Conservation (phyloP, 495 filamentous ascomycete genomes). For the Aspergillus conjunctus region DNA sequence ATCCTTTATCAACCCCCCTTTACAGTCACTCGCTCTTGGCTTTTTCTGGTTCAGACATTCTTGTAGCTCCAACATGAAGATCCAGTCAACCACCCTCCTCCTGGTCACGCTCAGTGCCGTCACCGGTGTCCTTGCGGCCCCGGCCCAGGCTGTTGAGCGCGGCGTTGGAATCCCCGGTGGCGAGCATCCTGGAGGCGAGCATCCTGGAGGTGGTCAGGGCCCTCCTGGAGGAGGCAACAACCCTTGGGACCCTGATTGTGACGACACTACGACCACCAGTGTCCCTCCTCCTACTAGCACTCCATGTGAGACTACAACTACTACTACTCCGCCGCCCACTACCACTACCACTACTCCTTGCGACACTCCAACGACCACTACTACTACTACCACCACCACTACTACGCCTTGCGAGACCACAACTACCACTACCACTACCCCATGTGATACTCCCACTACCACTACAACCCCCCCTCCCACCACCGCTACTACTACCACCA, state of each 20-base stretch:
- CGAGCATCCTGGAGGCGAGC: conserved; percentile 2
- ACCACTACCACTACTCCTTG: not conserved
- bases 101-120: conserved; percentile 16
- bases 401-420: not conserved
- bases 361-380: not conserved
- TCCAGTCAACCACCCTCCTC: conserved; percentile 10
- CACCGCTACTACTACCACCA: not conserved
- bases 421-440: conserved; percentile 3
- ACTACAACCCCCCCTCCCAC: not conserved
- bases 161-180: not conserved
- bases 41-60: conserved; percentile 9
- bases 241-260: conserved; percentile 3
- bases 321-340: not conserved
- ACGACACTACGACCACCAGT: conserved; percentile 2
- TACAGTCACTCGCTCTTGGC: conserved; percentile 9
- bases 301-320: not conserved
- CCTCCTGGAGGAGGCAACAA: not conserved
- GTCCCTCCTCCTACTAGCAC: not conserved
- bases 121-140: conserved; percentile 16
- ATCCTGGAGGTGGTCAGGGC: not conserved
- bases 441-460: not conserved
- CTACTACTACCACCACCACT: not conserved
- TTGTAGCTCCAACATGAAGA: conserved; percentile 11
- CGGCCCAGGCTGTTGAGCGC: conserved; percentile 13
- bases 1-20: conserved; percentile 1